Evolutionary conservation across 257 asterid genomes (phyloP).

Genomic region (Pogostemon cablin): DNA sequence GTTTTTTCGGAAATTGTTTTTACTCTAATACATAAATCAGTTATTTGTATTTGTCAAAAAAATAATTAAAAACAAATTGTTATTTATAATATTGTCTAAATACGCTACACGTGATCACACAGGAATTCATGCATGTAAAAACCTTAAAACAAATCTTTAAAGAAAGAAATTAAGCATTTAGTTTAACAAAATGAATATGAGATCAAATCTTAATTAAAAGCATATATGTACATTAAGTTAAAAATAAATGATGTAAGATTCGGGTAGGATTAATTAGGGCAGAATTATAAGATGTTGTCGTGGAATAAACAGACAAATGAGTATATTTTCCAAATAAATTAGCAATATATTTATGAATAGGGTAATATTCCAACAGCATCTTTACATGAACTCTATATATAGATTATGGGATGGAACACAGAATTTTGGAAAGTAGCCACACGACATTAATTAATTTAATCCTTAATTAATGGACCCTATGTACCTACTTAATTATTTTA

Average conservation of each 20-base stretch:
- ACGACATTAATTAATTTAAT: not conserved
- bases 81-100: too few species aligned
- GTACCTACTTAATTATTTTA: too few species aligned
- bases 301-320: conserved; percentile 32
- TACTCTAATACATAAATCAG: too few species aligned
- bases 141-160: too few species aligned
- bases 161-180: too few species aligned
- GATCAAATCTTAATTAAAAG: not conserved
- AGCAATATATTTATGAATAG: not conserved
- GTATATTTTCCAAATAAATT: not conserved
- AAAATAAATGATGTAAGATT: not conserved
- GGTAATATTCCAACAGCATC: conserved; percentile 29
- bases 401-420: not conserved
- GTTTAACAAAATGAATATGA: not conserved
- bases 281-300: conserved; percentile 20
- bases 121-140: too few species aligned
- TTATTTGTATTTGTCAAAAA: too few species aligned
- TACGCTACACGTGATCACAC: too few species aligned
- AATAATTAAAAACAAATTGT: too few species aligned
- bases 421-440: conserved; percentile 16
- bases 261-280: not conserved
- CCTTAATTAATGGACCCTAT: too few species aligned
- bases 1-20: too few species aligned
- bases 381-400: conserved; percentile 5
- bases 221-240: too few species aligned